Evolutionary conservation across 805 yeast genomes (phyloP), one percentile per base, ranked within the genome.

Genomic region (Blastobotrys peoriensis): DNA sequence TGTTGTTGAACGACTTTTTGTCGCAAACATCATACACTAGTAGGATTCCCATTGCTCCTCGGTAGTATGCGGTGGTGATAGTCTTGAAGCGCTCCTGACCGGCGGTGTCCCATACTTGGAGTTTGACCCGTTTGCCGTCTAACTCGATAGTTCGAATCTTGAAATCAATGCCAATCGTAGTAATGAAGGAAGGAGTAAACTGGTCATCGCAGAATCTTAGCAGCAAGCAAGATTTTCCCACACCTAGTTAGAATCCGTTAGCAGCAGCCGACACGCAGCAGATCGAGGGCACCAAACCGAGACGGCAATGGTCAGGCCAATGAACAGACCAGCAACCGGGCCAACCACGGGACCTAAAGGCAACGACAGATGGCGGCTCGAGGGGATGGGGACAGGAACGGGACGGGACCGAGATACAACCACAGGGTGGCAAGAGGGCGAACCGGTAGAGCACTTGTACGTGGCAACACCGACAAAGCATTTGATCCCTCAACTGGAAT

Each of bases 71-170:
- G 3, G 97, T 87, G 15, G 98, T 91, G 70, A 91, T 93, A 41
- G 98, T 93, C 74, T 96, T 82, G 73, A 91, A 91, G 57, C 98
- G 75, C 69, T 91, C 98, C 73, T 91, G 98, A 41, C 98, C 98
- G 16, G 98, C 98, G 47, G 98, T 91, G 65, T 91, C 98, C 98
- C 98, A 91, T 36, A 91, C 85, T 66, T 93, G 98, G 62, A 91
- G 76, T 69, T 93, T 93, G 67, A 93, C 85, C 53, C 83, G 83
- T 67, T 86, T 85, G 43, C 96, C 96, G 52, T 91, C 91, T 53
- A 89, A 76, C 57, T 91, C 97, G 55, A 89, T 86, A 22, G 96
- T 89, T 68, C 96, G 83, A 64, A 93, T 91, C 71, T 93, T 93
- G 76, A 93, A 93, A 66, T 93, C 98, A 59, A 93, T 93, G 44